Evolutionary conservation across 2,329 filamentous ascomycete species (phyloP).

Genomic region (Juglanconis oblonga): DNA sequence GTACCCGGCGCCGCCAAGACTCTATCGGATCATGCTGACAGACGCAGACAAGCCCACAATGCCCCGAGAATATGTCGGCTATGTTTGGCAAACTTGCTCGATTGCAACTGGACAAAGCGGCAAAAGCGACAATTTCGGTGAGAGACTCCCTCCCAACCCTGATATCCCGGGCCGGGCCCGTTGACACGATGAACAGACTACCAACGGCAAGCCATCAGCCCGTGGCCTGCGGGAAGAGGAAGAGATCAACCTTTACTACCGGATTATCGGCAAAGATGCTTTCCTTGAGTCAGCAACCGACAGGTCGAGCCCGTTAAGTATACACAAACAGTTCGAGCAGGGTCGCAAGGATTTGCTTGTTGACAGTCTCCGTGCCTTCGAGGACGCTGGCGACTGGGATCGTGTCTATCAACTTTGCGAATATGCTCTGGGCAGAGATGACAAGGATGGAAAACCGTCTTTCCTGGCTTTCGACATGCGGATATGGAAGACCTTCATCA

Average conservation of each 20-base stretch:
- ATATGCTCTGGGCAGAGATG: constrained; percentile 37
- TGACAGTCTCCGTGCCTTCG: constrained; percentile 37
- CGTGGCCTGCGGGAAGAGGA: constrained; percentile 44
- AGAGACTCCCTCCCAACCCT: neutral
- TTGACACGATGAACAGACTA: neutral
- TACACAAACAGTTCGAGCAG: constrained; percentile 40
- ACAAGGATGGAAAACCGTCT: constrained; percentile 35
- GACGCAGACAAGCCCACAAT: constrained; percentile 42
- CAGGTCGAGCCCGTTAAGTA: constrained; percentile 30
- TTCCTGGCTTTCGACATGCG: constrained; percentile 43
- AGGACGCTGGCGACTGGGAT: constrained; percentile 39
- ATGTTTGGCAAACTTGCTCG: constrained; percentile 50
- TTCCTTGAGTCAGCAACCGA: constrained; percentile 35
- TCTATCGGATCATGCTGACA: constrained; percentile 19
- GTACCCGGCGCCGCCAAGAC: constrained; percentile 17
- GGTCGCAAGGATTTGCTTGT: constrained; percentile 47
- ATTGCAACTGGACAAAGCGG: constrained; percentile 50
- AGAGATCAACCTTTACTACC: constrained; percentile 48
- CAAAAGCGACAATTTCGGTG: constrained; percentile 43
- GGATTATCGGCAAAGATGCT: constrained; percentile 43
- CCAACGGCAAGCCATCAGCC: constrained; percentile 20
- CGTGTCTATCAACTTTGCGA: constrained; percentile 42
- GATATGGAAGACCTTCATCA: constrained; percentile 32
- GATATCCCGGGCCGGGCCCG: too few species aligned
- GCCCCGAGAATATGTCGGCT: constrained; percentile 45